phyloP scores from a whole-genome alignment of 306 rosid species.

The Trifolium subterraneum region DNA sequence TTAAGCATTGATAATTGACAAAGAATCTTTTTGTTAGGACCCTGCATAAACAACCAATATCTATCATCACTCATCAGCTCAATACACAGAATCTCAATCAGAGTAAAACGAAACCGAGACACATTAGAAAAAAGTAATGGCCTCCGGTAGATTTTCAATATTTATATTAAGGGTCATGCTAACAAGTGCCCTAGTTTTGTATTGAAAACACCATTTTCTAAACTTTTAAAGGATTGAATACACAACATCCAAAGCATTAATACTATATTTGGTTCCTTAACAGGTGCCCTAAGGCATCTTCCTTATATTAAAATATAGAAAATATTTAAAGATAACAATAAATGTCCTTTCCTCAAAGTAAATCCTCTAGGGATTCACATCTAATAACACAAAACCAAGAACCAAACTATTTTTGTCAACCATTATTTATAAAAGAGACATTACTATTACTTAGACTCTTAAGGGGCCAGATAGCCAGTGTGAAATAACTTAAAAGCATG shows the following conservation, averaged over 20 bases:
- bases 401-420: neutral
- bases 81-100: conserved; percentile 31
- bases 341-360: neutral
- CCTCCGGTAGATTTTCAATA: conserved; percentile 9
- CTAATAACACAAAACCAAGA: conserved; percentile 28
- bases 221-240: too few species aligned
- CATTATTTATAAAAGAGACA: conserved; percentile 19
- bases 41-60: conserved; percentile 55
- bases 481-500: conserved; percentile 18
- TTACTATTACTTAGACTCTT: conserved; percentile 9
- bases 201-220: too few species aligned
- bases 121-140: conserved; percentile 5
- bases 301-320: conserved; percentile 21
- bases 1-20: conserved; percentile 95
- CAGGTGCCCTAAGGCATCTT: too few species aligned
- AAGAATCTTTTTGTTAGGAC: conserved; percentile 77
- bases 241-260: too few species aligned
- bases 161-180: neutral
- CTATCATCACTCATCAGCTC: conserved; percentile 34
- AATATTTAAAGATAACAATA: neutral
- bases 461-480: conserved; percentile 24
- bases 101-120: conserved; percentile 27
- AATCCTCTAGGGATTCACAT: conserved; percentile 1
- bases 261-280: too few species aligned
- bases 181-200: too few species aligned